phyloP scores from a whole-genome alignment of 2,329 filamentous ascomycete species.

The Tolypocladium cylindrosporum region DNA sequence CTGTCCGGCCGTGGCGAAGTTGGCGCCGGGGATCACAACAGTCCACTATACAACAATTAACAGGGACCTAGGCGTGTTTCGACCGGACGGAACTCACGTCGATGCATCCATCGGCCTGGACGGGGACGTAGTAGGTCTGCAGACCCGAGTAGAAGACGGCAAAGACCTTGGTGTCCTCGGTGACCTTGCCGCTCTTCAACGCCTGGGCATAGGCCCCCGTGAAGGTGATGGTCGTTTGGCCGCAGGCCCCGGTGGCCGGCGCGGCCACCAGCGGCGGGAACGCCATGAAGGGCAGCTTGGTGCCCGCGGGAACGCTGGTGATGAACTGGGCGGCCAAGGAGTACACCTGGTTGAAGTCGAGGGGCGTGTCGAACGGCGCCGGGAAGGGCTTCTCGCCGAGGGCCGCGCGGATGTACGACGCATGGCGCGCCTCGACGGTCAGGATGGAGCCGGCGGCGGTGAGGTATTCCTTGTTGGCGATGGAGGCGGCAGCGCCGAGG shows the following conservation, averaged over 20 bases:
- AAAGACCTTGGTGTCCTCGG: background rate
- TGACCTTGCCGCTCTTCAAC: slow-evolving; percentile 1
- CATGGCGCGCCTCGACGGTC: slow-evolving; percentile 52
- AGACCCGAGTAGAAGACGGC: slow-evolving; percentile 9
- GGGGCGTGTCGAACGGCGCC: slow-evolving; percentile 49
- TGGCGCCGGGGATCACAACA: slow-evolving; percentile 4
- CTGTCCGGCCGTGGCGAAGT: slow-evolving; percentile 3
- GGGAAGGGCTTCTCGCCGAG: slow-evolving; percentile 42
- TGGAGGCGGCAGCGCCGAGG: slow-evolving; percentile 51
- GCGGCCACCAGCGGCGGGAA: slow-evolving; percentile 31
- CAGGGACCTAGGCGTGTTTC: background rate
- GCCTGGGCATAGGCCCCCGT: slow-evolving; percentile 2
- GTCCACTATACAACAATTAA: slow-evolving; percentile 7
- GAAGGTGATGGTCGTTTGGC: slow-evolving; percentile 1
- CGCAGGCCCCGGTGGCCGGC: background rate
- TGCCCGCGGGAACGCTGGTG: slow-evolving; percentile 41
- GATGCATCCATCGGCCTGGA: background rate
- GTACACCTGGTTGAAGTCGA: slow-evolving; percentile 49
- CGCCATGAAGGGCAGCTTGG: slow-evolving; percentile 49
- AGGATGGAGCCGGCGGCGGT: slow-evolving; percentile 53
- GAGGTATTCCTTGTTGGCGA: slow-evolving; percentile 49
- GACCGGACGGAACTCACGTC: slow-evolving; percentile 1
- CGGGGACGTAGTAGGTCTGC: slow-evolving; percentile 10
- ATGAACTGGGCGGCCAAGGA: slow-evolving; percentile 57
- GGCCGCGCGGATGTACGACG: slow-evolving; percentile 44